These are phyloP conservation scores for Pleurozium schreberi DNA, from an alignment of 225 moss, liverwort and hornwort species.

Conservation along the genomic window DNA sequence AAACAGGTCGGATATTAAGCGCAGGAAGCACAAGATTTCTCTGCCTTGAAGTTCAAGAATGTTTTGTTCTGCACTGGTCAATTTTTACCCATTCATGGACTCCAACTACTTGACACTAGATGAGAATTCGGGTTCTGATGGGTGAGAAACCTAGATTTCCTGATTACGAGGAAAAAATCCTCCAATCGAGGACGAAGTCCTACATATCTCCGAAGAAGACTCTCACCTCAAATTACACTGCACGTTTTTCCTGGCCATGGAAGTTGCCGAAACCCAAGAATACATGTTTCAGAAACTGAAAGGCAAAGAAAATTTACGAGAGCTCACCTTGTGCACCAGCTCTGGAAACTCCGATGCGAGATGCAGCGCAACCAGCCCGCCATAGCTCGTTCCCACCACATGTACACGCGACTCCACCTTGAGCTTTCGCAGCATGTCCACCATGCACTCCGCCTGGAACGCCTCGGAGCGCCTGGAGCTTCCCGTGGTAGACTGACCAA, in stretches of 20 bases:
- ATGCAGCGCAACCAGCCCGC: slow-evolving; percentile 34
- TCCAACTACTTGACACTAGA: not conserved
- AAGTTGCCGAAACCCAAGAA: not conserved
- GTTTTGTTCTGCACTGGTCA: too few species aligned
- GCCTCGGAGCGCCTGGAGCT: not conserved
- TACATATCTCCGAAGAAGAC: not conserved
- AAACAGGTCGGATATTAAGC: too few species aligned
- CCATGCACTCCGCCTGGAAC: slow-evolving; percentile 55
- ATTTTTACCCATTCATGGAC: not conserved
- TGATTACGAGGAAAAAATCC: not conserved
- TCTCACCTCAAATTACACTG: not conserved
- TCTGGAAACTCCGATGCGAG: slow-evolving; percentile 27
- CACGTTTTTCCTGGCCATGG: not conserved
- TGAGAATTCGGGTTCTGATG: too few species aligned
- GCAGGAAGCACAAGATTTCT: not conserved
- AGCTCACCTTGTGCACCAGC: slow-evolving; percentile 8
- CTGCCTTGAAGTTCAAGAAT: not conserved
- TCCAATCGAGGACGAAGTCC: not conserved
- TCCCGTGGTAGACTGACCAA: slow-evolving; percentile 28
- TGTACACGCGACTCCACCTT: slow-evolving; percentile 10
- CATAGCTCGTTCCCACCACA: slow-evolving; percentile 60
- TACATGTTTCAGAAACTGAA: not conserved
- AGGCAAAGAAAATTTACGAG: not conserved
- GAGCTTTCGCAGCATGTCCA: slow-evolving; percentile 11
- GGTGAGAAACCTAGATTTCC: not conserved